These are phyloP conservation scores for Lentithecium fluviatile DNA, from an alignment of 495 filamentous ascomycete species.

Conservation along the genomic window DNA sequence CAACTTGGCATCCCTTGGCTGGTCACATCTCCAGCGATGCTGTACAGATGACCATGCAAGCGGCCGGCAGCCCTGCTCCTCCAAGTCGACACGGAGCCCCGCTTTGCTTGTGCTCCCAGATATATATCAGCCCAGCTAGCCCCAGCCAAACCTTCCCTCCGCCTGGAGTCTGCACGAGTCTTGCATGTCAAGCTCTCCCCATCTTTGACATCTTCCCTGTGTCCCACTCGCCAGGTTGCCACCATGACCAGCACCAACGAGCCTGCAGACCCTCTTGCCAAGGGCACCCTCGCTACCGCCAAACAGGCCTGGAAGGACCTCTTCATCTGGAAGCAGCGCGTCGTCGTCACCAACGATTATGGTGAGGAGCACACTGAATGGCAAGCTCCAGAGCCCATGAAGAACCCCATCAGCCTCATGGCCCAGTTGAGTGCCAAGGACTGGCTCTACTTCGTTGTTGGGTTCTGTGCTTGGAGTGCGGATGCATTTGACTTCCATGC, in stretches of 20 bases:
- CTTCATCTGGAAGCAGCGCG: slow-evolving; percentile 66
- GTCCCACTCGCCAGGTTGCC: not conserved
- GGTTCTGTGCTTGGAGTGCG: slow-evolving; percentile 63
- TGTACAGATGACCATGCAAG: slow-evolving; percentile 7
- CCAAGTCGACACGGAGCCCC: not conserved
- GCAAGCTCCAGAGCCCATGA: slow-evolving; percentile 56
- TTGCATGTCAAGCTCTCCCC: not conserved
- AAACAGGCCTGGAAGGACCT: slow-evolving; percentile 62
- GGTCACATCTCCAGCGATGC: not conserved
- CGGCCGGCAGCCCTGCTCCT: too few relatives aligned
- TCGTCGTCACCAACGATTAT: slow-evolving; percentile 59
- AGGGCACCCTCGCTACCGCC: slow-evolving; percentile 58
- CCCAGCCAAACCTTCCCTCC: not conserved
- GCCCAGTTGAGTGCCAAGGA: slow-evolving; percentile 54
- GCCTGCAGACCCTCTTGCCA: slow-evolving; percentile 58
- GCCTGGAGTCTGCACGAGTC: not conserved
- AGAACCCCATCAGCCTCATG: slow-evolving; percentile 62
- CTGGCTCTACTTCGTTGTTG: slow-evolving; percentile 66
- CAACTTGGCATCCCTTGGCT: slow-evolving; percentile 31
- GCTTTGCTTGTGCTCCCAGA: not conserved
- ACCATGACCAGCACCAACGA: slow-evolving; percentile 44
- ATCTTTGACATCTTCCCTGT: not conserved
- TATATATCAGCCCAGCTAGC: not conserved
- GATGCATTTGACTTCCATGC: slow-evolving; percentile 80
- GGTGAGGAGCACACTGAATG: slow-evolving; percentile 59